Base-by-base conservation (phyloP, 192 early-diverging fungal genomes). In the Coemansia sp. region DNA sequence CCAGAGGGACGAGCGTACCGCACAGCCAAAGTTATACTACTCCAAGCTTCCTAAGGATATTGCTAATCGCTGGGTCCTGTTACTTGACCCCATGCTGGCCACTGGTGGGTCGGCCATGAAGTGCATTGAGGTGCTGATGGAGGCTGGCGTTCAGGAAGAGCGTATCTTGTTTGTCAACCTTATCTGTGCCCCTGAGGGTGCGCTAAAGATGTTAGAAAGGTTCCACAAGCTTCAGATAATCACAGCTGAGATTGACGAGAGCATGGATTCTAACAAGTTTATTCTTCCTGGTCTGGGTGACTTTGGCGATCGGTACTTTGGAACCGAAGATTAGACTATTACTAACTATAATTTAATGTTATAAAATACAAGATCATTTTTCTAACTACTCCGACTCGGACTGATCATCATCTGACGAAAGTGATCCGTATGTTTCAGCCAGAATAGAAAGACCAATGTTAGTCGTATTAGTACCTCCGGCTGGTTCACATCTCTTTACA, bases 31-130 rank as follows among this genome's bases (percentile, higher is more conserved):
- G 83, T 82, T 97, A 44, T 97, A 88, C 76, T 97, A 97, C 67
- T 84, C 89, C 8, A 97, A 97, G 73, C 81, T 97, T 24, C 94
- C 94, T 27, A 85, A 85, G 53, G 94, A 94, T 64, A 92, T 93
- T 57, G 79, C 83, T 3, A 78, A 83, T 40, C 86, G 93, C 49
- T 93, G 85, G 76, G 88, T 90, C 46, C 71, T 97, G 41, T 79
- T 97, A 23, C 82, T 97, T 17, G 94, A 97, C 59, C 94, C 94
- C 22, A 97, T 97, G 94, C 86, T 97, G 86, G 93, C 93, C 13
- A 97, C 94, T 25, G 94, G 94, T 17, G 94, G 94, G 30, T 94
- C 92, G 23, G 94, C 93, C 7, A 90, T 89, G 67, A 91, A 95
- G 71, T 93, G 92, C 34, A 86, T 94, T 24, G 85, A 97, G 82